A percentile compares a stretch with the other conserved stretches of the same genome.
phyloP scores from a whole-genome alignment of 129 eudicot species.

The Ambrosia artemisiifolia region DNA sequence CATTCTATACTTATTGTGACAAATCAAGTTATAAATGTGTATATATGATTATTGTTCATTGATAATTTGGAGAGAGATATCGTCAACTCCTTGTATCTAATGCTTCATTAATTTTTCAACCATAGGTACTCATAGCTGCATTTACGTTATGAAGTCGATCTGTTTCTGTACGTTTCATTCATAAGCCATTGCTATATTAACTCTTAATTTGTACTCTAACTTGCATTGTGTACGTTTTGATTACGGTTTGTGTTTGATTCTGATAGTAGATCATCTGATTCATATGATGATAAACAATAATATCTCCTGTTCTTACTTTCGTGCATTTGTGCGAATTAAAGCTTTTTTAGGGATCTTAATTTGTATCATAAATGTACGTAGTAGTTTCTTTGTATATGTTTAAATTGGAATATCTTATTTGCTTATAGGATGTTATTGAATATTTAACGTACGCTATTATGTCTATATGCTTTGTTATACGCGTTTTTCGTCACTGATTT shows the following conservation, averaged over 20 bases:
- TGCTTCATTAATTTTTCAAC: neutral
- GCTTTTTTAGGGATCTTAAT: neutral
- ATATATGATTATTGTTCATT: neutral
- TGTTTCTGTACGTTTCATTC: no score
- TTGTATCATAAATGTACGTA: neutral
- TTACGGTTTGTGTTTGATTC: no score
- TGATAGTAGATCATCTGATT: no score
- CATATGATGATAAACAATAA: neutral
- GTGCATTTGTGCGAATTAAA: neutral
- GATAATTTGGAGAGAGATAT: neutral
- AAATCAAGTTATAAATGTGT: neutral
- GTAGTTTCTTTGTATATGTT: neutral
- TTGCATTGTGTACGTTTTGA: no score
- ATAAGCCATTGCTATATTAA: neutral
- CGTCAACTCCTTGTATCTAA: neutral
- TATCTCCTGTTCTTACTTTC: neutral
- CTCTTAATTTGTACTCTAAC: neutral
- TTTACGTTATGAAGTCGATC: no score
- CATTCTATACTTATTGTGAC: neutral
- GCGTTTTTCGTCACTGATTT: neutral
- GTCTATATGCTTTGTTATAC: neutral
- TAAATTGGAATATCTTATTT: neutral
- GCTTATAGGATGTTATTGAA: neutral
- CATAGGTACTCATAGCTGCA: no score
- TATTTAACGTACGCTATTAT: neutral